These are phyloP conservation scores for Conidiobolus coronatus DNA, from an alignment of 371 early-diverging fungal species.

Conservation along the genomic window DNA sequence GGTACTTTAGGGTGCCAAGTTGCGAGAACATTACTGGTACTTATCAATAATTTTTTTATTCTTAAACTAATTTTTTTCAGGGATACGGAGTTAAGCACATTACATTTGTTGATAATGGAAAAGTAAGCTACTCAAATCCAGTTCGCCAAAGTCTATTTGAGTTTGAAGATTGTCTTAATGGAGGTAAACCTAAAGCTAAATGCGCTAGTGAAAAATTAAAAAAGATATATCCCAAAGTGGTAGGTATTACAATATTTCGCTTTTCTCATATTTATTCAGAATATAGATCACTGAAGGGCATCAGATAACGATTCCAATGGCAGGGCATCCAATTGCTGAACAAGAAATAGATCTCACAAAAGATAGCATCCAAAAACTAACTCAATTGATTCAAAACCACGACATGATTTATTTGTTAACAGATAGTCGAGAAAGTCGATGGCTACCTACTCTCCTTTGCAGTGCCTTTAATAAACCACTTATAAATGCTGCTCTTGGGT, in stretches of 20 bases:
- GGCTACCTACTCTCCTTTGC: conserved; percentile 80
- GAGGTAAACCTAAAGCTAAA: conserved; percentile 64
- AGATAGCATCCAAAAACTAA: conserved; percentile 26
- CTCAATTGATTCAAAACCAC: conserved; percentile 35
- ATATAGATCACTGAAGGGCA: conserved; percentile 37
- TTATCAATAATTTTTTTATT: not conserved
- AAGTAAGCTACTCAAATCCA: conserved; percentile 85
- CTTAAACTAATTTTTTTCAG: conserved; percentile 11
- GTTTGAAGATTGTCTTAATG: conserved; percentile 64
- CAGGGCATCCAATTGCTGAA: conserved; percentile 47
- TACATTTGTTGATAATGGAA: conserved; percentile 81
- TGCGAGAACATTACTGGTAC: conserved; percentile 47
- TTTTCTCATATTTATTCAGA: not conserved
- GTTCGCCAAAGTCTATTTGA: conserved; percentile 80
- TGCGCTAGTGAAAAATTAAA: conserved; percentile 57
- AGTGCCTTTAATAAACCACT: conserved; percentile 37
- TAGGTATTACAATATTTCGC: conserved; percentile 10
- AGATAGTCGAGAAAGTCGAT: conserved; percentile 85
- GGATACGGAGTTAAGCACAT: conserved; percentile 87
- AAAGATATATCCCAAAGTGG: conserved; percentile 55
- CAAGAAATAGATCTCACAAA: conserved; percentile 7
- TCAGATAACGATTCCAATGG: conserved; percentile 75
- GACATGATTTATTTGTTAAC: conserved; percentile 78
- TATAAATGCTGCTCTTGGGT: conserved; percentile 84
- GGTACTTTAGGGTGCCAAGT: conserved; percentile 94